These are phyloP conservation scores for Eudorina sp. DNA, from an alignment of 139 green algal genomes.

Conservation along the genomic window DNA sequence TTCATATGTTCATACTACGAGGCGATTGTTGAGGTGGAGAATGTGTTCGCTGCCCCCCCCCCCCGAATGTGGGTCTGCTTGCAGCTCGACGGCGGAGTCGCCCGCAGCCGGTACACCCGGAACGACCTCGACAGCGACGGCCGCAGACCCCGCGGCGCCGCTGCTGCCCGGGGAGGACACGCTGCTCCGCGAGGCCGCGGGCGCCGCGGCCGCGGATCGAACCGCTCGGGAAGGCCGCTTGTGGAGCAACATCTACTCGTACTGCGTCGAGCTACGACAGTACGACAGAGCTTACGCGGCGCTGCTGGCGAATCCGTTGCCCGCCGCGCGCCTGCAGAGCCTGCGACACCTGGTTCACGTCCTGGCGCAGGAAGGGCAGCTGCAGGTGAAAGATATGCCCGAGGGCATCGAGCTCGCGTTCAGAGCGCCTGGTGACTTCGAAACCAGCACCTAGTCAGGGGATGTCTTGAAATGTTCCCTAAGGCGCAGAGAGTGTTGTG, in stretches of 20 bases:
- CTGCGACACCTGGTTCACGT: constrained; percentile 62
- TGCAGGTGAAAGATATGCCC: constrained; percentile 51
- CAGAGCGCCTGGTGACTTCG: too few relatives aligned
- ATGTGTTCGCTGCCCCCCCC: too few relatives aligned
- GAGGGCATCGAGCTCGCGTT: too few relatives aligned
- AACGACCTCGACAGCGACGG: neutral
- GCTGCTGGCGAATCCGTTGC: constrained; percentile 65
- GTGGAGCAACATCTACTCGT: constrained; percentile 67
- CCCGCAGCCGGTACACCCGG: too few relatives aligned
- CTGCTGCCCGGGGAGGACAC: constrained; percentile 17
- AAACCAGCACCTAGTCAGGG: too few relatives aligned
- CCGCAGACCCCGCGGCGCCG: neutral
- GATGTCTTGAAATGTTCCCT: too few relatives aligned
- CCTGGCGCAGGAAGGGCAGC: constrained; percentile 44
- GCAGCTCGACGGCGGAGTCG: too few relatives aligned
- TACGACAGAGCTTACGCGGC: constrained; percentile 66
- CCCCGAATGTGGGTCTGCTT: too few relatives aligned
- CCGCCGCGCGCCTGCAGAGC: constrained; percentile 52
- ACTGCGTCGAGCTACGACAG: constrained; percentile 49
- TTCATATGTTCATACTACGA: too few relatives aligned
- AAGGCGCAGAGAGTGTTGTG: too few relatives aligned
- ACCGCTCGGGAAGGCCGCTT: constrained; percentile 51
- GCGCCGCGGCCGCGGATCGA: neutral
- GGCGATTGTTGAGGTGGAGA: too few relatives aligned
- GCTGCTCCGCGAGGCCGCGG: neutral